Evolutionary conservation across 108 stramenopile genomes (phyloP), one percentile per base, ranked within the genome.

Genomic region (Mediolabrus comicus): DNA sequence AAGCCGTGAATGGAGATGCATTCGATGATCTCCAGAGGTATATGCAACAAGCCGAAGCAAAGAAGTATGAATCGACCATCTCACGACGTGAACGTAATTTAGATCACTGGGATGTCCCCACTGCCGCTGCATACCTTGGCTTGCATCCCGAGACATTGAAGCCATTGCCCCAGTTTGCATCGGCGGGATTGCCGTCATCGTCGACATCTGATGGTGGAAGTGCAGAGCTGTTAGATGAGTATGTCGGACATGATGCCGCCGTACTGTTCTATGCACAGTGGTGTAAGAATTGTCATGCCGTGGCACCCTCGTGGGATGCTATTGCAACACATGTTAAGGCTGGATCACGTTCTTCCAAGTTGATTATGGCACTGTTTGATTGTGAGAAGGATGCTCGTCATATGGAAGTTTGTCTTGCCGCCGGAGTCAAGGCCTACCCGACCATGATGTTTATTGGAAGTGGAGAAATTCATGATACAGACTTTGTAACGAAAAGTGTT

Each of bases 251-350:
- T 71, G 89, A 93, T 77, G 83, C 86, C 28, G 92, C 85, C n/a
- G 79, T 93, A n/a, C 36, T 93, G 57, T 93, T 89, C 72, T 93
- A 90, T 63, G 89, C 92, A 24, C 83, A 82, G 49, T 86, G 92
- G 86, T 83, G 82, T 51, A 25, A 35, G 24, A 87, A 93, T 61
- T 89, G 76, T n/a, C 92, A 87, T 59, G 64, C 73, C 30, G 67
- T 90, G 28, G 89, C 88, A 30, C 86, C 87, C 33, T 75, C 78
- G 31, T 93, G 84, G 84, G 87, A 86, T 55, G 74, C 65, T 10
- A 93, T 93, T 33, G 89, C 84, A 6, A 64, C 75, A 24, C 62
- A 82, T 35, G 25, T 89, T 39, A 34, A 86, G 41, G 92, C 92
- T 9, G 92, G 89, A 52, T 74, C 67, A 0, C 38, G n/a, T 0